Conservation (phyloP, 2,329 filamentous ascomycete genomes). For the Fusarium musae region DNA sequence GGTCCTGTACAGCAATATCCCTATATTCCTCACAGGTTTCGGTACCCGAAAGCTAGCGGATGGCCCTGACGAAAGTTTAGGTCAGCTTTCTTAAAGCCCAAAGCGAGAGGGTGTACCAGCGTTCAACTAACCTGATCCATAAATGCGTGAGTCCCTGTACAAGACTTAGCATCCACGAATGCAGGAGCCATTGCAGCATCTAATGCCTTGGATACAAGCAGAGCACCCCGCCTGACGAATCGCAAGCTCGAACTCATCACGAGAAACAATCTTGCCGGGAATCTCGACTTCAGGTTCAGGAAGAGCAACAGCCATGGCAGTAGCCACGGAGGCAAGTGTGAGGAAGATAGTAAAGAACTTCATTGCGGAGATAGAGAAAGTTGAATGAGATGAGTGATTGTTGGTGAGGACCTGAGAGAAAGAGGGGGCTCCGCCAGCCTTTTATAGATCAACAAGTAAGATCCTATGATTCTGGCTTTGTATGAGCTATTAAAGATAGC, state of each 20-base stretch:
- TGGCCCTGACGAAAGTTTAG: accelerated
- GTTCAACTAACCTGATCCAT: too few species aligned
- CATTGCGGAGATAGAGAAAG: not conserved
- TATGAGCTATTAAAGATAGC: not conserved
- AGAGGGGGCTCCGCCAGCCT: accelerated
- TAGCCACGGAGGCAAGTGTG: not conserved
- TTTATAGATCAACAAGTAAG: accelerated
- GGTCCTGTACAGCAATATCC: accelerated
- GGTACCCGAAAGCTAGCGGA: accelerated
- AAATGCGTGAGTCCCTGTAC: too few species aligned
- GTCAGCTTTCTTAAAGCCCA: too few species aligned
- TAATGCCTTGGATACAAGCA: not conserved
- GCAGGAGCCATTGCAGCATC: not conserved
- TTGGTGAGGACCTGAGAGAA: not conserved
- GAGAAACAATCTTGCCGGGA: not conserved
- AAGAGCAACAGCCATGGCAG: not conserved
- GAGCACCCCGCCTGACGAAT: not conserved
- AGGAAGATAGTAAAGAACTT: not conserved
- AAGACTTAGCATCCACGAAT: not conserved
- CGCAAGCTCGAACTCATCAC: not conserved
- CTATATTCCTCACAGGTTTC: not conserved
- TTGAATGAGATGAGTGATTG: not conserved
- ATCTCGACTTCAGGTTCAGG: not conserved
- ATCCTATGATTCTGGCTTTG: accelerated
- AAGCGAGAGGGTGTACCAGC: too few species aligned